A percentile compares a stretch with the other conserved stretches of the same genome.
These are phyloP conservation scores for Suillus tomentosus DNA, from an alignment of 768 basidiomycete genomes.

Conservation along the genomic window DNA sequence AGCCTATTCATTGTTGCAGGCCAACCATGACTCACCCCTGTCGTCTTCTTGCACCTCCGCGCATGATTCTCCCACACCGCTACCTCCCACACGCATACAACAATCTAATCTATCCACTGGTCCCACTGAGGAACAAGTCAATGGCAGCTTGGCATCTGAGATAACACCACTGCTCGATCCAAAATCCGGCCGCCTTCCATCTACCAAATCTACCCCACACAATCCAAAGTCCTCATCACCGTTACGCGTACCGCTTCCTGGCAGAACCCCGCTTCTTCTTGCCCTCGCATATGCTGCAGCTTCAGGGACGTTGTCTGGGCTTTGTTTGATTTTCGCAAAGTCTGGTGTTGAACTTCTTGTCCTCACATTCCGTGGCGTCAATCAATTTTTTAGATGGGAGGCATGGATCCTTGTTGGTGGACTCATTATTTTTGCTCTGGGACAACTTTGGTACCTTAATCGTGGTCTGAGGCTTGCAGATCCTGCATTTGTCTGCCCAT, in stretches of 20 bases:
- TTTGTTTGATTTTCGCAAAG: conserved; percentile 93
- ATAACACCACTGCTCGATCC: conserved; percentile 57
- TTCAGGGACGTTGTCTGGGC: conserved; percentile 86
- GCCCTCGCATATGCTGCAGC: conserved; percentile 86
- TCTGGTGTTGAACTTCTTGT: conserved; percentile 88
- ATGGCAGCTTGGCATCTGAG: conserved; percentile 41
- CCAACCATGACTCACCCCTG: conserved; percentile 7
- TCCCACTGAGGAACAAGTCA: conserved; percentile 32
- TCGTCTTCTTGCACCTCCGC: conserved; percentile 22
- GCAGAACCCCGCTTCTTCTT: conserved; percentile 58
- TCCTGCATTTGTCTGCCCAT: conserved; percentile 84
- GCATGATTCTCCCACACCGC: conserved; percentile 36
- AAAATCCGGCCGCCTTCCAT: conserved; percentile 39
- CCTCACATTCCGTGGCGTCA: conserved; percentile 70
- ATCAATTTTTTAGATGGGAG: conserved; percentile 85
- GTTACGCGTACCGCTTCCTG: conserved; percentile 25
- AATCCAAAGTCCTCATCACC: conserved; percentile 33
- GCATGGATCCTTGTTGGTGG: conserved; percentile 79
- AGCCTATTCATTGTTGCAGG: conserved; percentile 11
- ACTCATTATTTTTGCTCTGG: conserved; percentile 70
- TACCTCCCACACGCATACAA: conserved; percentile 28
- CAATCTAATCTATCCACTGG: conserved; percentile 39
- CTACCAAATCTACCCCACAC: conserved; percentile 27
- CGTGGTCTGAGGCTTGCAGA: conserved; percentile 78
- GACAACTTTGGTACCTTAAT: conserved; percentile 86